Conservation (phyloP, 2,329 filamentous ascomycete species). For the Pleurostoma richardsiae region DNA sequence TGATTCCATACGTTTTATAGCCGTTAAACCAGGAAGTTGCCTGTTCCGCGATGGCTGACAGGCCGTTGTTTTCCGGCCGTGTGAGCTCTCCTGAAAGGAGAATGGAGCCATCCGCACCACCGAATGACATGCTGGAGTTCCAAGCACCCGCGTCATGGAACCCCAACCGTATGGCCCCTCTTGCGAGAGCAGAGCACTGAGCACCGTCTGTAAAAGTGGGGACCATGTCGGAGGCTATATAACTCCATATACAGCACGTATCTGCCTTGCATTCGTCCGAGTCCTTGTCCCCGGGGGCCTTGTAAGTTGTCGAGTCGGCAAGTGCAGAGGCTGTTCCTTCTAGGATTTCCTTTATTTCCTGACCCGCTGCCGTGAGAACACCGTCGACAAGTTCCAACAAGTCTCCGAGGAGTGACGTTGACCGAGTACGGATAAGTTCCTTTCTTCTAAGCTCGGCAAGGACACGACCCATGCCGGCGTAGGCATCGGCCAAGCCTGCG, state of each 20-base stretch:
- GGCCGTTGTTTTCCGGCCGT: constrained; percentile 37
- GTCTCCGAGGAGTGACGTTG: constrained; percentile 3
- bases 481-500: not conserved
- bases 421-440: not conserved
- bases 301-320: constrained; percentile 1
- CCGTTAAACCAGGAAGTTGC: constrained; percentile 30
- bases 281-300: not conserved
- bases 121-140: constrained; percentile 24
- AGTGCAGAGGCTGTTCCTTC: constrained; percentile 1
- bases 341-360: constrained; percentile 2
- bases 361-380: constrained; percentile 3
- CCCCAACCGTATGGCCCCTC: constrained; percentile 37
- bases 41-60: constrained; percentile 31
- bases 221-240: constrained; percentile 29
- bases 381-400: not conserved
- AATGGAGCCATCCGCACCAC: constrained; percentile 41
- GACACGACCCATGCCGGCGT: not conserved
- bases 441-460: constrained; percentile 1
- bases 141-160: constrained; percentile 42
- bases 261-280: constrained; percentile 17
- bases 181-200: constrained; percentile 30
- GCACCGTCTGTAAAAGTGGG: constrained; percentile 21
- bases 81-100: constrained; percentile 31
- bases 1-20: constrained; percentile 30
- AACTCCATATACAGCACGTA: constrained; percentile 31